Conservation (phyloP, 2,329 filamentous ascomycete species). For the Fusarium kyushuense region DNA sequence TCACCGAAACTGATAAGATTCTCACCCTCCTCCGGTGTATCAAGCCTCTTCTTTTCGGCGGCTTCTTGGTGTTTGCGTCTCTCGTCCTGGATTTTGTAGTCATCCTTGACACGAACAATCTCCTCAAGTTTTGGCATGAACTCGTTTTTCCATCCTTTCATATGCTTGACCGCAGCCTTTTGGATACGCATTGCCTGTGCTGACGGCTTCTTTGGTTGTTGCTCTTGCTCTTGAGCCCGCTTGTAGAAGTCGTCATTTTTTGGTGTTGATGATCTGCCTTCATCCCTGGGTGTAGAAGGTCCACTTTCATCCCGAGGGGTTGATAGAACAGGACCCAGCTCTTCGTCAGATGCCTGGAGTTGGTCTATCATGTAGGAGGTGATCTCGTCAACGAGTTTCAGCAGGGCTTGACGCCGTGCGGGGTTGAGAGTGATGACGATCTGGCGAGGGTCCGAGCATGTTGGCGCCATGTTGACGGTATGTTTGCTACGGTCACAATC, state of each 20-base stretch:
- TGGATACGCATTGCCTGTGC: slow-evolving; percentile 54
- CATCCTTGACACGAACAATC: slow-evolving; percentile 66
- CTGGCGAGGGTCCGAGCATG: slow-evolving; percentile 66
- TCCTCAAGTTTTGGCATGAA: slow-evolving; percentile 79
- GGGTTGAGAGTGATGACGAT: slow-evolving; percentile 67
- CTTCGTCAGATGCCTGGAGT: slow-evolving; percentile 56
- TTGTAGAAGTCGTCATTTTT: slow-evolving; percentile 24
- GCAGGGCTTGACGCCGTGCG: slow-evolving; percentile 63
- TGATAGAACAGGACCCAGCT: slow-evolving; percentile 49
- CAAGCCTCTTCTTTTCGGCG: slow-evolving; percentile 54
- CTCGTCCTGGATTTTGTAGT: slow-evolving; percentile 60
- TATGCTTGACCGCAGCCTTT: slow-evolving; percentile 72
- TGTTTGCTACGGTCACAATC: neutral
- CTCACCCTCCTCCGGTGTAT: slow-evolving; percentile 53
- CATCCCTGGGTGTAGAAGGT: slow-evolving; percentile 23
- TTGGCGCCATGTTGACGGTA: slow-evolving; percentile 61
- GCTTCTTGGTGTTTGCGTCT: slow-evolving; percentile 60
- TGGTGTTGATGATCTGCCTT: slow-evolving; percentile 6
- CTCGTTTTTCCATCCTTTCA: slow-evolving; percentile 81
- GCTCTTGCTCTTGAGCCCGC: slow-evolving; percentile 28
- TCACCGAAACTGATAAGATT: slow-evolving; percentile 59
- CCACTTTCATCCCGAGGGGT: slow-evolving; percentile 29
- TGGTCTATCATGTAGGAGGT: slow-evolving; percentile 66
- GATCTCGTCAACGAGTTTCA: slow-evolving; percentile 64
- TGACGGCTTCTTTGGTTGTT: slow-evolving; percentile 36